A percentile compares a stretch with the other conserved stretches of the same genome.
phyloP scores from a whole-genome alignment of 2,329 filamentous ascomycete species.

The Lecanicillium sp. region DNA sequence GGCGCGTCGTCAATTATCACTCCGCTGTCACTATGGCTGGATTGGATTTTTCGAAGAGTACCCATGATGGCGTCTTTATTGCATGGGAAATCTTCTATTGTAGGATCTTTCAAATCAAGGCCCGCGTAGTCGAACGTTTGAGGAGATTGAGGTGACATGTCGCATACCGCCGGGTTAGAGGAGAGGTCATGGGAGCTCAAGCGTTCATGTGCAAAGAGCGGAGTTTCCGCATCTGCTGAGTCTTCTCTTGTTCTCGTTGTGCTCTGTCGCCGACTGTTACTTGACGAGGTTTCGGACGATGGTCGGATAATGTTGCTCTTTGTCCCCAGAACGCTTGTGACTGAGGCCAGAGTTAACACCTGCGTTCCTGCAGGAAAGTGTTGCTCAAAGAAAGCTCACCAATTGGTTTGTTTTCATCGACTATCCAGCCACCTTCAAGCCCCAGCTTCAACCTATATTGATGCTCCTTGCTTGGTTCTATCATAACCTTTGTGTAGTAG shows the following conservation, averaged over 20 bases:
- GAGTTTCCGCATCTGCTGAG: constrained; percentile 18
- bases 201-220: constrained; percentile 40
- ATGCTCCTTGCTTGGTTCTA: constrained; percentile 49
- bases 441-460: constrained; percentile 71
- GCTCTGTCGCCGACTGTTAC: constrained; percentile 8
- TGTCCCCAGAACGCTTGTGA: constrained; percentile 5
- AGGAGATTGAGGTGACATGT: constrained; percentile 10
- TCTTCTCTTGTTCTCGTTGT: constrained; percentile 1
- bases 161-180: constrained; percentile 7
- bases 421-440: constrained; percentile 58
- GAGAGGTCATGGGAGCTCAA: constrained; percentile 22
- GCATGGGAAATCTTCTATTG: constrained; percentile 39
- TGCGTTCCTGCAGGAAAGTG: too few species aligned
- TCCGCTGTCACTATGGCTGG: constrained; percentile 31
- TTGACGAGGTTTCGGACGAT: constrained; percentile 4
- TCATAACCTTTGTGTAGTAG: constrained; percentile 49
- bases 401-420: constrained; percentile 53
- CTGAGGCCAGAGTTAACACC: too few species aligned
- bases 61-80: constrained; percentile 35
- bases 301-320: constrained; percentile 4
- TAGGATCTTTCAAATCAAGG: constrained; percentile 37
- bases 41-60: constrained; percentile 36
- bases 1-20: constrained; percentile 26
- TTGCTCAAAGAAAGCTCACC: constrained; percentile 45
- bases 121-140: constrained; percentile 4